Evolutionary conservation across 345 rosid species (phyloP), one percentile per base, ranked within the genome.

Genomic region (Lepidium africanum): DNA sequence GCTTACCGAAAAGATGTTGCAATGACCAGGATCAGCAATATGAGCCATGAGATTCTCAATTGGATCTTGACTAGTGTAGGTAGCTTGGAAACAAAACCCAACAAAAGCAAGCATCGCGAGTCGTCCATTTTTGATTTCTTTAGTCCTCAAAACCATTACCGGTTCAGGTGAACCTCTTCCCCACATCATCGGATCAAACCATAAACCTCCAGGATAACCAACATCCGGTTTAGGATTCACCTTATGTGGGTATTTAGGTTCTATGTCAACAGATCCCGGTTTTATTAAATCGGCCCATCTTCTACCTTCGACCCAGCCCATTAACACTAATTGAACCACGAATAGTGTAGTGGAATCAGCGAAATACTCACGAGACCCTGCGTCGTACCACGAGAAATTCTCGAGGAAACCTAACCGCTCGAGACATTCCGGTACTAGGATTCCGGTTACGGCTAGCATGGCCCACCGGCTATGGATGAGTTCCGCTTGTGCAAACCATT

Each of bases 401-500:
- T 88, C 90, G 1, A 93, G 81, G 71, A 88, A 73, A 9, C 93
- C 97, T 58, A 85, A 39, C 36, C 89, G 78, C 55, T 82, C 98
- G 4, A 93, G 90, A 75, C 83, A 73, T 80, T 88, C 98, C 1
- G 98, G 98, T 57, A 90, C 67, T 8, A 93, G 73, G 38, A 93
- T 90, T 9, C 98, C 98, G 4, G 89, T 66, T 59, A 85, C 97
- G 0, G 90, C 98, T 3, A 93, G 83, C 98, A 93, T 93, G n/a
- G 97, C 98, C 98, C 98, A 93, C 65, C 98, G 80, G 30, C 87
- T 77, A 15, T 88, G 98, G 70, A 93, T 72, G 41, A 93, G 83
- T 78, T 90, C 97, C 3, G 94, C 98, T 79, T 93, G 98, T 14
- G 97, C 96, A 59, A 88, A 86, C 98, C 98, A 93, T 84, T 81